Conservation (phyloP, 805 yeast genomes). For the Saccharomycopsis sp. region DNA sequence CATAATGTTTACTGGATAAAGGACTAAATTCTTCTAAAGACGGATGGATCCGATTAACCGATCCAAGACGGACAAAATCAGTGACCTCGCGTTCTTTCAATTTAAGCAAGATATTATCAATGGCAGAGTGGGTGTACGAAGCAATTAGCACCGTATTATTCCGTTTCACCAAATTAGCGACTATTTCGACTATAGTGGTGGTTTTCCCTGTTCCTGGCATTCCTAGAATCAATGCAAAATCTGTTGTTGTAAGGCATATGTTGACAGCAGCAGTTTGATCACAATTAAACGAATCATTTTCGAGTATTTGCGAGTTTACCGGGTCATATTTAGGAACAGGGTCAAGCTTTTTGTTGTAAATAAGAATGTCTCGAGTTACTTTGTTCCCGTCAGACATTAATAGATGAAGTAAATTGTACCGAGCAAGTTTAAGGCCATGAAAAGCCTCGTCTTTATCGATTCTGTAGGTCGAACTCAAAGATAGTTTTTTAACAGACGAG, state of each 20-base stretch:
- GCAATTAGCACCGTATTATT: slow-evolving; percentile 70
- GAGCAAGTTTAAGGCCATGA: slow-evolving; percentile 66
- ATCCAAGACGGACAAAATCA: slow-evolving; percentile 61
- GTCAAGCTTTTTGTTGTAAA: slow-evolving; percentile 25
- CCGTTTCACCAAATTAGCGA: slow-evolving; percentile 49
- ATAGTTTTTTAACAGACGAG: not conserved
- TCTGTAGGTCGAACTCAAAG: slow-evolving; percentile 37
- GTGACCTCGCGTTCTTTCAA: slow-evolving; percentile 41
- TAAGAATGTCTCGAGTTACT: slow-evolving; percentile 29
- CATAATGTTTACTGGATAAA: slow-evolving; percentile 27
- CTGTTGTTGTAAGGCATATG: slow-evolving; percentile 55
- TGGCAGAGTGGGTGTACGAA: slow-evolving; percentile 93
- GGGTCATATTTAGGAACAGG: not conserved
- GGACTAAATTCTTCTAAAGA: slow-evolving; percentile 50
- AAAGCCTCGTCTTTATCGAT: slow-evolving; percentile 77
- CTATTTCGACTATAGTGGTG: slow-evolving; percentile 75
- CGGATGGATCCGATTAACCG: slow-evolving; percentile 51
- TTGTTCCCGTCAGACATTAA: slow-evolving; percentile 42
- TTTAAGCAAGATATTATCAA: slow-evolving; percentile 83
- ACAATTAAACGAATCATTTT: slow-evolving; percentile 40
- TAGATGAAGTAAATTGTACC: slow-evolving; percentile 68
- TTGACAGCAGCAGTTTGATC: slow-evolving; percentile 72
- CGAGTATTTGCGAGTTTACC: not conserved
- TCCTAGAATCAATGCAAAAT: slow-evolving; percentile 78
- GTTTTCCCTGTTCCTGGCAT: slow-evolving; percentile 99